These are phyloP conservation scores for Lactarius hengduanensis DNA, from an alignment of 768 basidiomycete genomes.

Conservation along the genomic window DNA sequence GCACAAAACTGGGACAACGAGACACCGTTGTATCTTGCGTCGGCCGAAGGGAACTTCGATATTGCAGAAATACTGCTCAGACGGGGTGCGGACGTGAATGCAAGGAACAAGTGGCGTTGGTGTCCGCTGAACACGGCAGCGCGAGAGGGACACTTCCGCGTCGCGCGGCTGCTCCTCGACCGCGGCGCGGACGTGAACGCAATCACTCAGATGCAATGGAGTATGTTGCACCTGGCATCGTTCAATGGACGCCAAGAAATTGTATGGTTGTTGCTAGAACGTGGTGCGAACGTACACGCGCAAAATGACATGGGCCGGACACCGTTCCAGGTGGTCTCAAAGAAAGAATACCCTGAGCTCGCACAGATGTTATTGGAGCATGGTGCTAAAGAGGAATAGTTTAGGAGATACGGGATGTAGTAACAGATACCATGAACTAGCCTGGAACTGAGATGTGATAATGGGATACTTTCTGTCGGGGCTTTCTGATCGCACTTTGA, in stretches of 20 bases:
- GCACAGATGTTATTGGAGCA: neutral
- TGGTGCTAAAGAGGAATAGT: neutral
- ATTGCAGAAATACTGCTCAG: neutral
- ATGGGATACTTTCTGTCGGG: neutral
- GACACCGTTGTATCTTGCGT: slow-evolving; percentile 1
- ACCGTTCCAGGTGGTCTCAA: neutral
- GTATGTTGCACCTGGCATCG: neutral
- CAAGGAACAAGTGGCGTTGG: neutral
- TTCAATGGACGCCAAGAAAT: neutral
- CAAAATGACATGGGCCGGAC: neutral
- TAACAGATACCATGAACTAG: neutral
- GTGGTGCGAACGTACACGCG: neutral
- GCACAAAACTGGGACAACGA: neutral
- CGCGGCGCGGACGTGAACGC: neutral
- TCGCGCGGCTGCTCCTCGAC: neutral
- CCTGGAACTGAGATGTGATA: neutral
- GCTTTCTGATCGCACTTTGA: neutral
- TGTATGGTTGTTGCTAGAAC: neutral
- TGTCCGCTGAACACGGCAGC: slow-evolving; percentile 3
- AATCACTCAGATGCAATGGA: neutral
- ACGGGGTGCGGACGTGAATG: slow-evolving; percentile 5
- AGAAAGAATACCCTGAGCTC: neutral
- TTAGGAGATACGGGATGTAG: neutral
- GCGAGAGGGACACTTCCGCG: neutral
- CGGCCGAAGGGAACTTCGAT: neutral